Base-by-base conservation (phyloP, 2,329 filamentous ascomycete genomes). In the Fonsecaea monophora region DNA sequence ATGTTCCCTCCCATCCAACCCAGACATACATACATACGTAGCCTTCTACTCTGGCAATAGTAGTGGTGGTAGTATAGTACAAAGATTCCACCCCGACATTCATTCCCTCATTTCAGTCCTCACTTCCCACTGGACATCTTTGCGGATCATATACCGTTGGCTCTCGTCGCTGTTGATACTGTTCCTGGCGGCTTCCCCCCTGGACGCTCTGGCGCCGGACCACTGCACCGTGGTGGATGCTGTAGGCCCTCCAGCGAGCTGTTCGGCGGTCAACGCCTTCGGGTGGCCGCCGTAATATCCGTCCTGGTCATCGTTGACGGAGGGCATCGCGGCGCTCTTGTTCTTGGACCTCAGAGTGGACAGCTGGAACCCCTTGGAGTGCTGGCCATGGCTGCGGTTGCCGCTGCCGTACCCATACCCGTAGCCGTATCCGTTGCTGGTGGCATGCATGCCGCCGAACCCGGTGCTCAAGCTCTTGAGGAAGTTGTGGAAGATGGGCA, bases 401-500 rank as follows among this genome's bases (percentile, higher is more conserved):
- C 54, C 48, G 21, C 45, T 40, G 35, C 25, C 25, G 25, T 25
- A 25, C 25, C 25, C 25, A 25, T 25, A 25, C 25, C 56, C 48
- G 18, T 57, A 53, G 6, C 68, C 68, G 54, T 65, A 69, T n/a
- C 18, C 62, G 34, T 56, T 64, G 38, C 38, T 45, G 12, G 15
- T 35, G 21, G 50, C 37, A n/a, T 65, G 65, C 35, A 71, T 40
- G 15, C 69, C 69, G 13, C 69, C 69, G 40, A 71, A 70, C n/a
- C 53, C 40, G 3, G 69, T 69, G 65, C 64, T 69, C 35, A 71
- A 53, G 45, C 48, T 69, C 6, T 64, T 73, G 72, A 79, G 77
- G 63, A 80, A 79, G 0, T 77, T 75, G 0, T 77, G 73, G 1
- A 80, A 73, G 59, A 73, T 77, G 68, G 79, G 78, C 7, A 77